Base-by-base conservation (phyloP, 202 grass and related monocot genomes). In the Zizania palustris region DNA sequence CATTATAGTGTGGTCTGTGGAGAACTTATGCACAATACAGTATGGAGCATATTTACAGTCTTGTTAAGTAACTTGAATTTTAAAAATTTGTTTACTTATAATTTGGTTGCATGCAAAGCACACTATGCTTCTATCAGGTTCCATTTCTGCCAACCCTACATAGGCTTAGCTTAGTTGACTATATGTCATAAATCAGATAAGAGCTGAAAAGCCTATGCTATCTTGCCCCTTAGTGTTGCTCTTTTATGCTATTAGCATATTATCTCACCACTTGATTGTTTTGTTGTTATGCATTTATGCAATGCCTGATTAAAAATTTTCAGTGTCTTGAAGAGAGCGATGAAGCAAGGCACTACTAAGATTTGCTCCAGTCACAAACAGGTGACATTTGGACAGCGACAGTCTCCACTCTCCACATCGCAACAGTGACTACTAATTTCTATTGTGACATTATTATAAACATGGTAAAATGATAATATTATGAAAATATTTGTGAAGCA, bases 181-280 rank as follows among this genome's bases (percentile, higher is more conserved):
- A 56, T 43, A 73, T 82, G 66, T 78, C 67, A 87, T 42, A 72
- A 59, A 77, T 73, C 61, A 74, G 45, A 79, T 28, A 80, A 81
- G 21, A 61, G 36, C 37, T 64, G 82, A 46, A 46, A 84, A 76
- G 33, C 10, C 43, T 57, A 78, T 69, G 10, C 20, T 54, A 44
- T 68, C 45, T 38, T 73, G 57, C 33, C 62, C 1, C 19, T 64
- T 39, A 9, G 3, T 62, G 22, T 2, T 63, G 70, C 44, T 74
- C 22, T 69, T 78, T 60, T 57, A 83, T n/a, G 9, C 35, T 60
- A 72, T 16, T 63, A 60, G 67, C n/a, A 72, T 22, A 19, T 57
- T 28, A 71, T 83, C 57, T 55, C 15, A 67, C 70, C 65, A 63
- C 11, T 67, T 43, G 58, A 63, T 62, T 35, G 34, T n/a, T 66